Evolutionary conservation across 1,284 basidiomycete species (phyloP).

Genomic region (Exobasidium cylindrosporum): DNA sequence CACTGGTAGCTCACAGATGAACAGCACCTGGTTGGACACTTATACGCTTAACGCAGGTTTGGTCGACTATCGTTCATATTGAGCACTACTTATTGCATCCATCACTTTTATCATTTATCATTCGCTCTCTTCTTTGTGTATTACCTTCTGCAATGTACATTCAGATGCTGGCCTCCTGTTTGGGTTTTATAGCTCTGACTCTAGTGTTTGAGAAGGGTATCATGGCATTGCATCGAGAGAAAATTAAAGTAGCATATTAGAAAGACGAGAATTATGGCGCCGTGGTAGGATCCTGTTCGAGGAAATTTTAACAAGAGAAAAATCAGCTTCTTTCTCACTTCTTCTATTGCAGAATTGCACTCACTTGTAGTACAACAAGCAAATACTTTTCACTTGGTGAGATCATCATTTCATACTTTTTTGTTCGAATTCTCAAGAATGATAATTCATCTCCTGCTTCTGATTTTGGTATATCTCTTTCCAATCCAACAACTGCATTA

Average conservation of each 20-base stretch:
- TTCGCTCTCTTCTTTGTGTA: not conserved
- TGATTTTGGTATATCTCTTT: constrained; percentile 24
- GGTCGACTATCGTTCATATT: constrained; percentile 30
- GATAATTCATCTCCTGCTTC: constrained; percentile 40
- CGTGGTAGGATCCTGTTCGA: not conserved
- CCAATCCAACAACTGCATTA: constrained; percentile 24
- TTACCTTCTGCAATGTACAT: not conserved
- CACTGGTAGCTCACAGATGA: constrained; percentile 11
- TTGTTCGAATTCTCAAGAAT: constrained; percentile 45
- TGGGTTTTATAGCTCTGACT: not conserved
- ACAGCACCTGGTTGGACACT: constrained; percentile 29
- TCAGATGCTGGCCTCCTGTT: not conserved
- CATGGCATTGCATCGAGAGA: not conserved
- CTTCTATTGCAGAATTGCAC: too few species aligned
- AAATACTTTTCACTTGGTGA: constrained; percentile 52
- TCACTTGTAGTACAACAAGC: constrained; percentile 46
- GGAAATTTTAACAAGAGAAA: too few species aligned
- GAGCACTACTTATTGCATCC: not conserved
- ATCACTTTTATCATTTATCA: not conserved
- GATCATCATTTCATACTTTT: constrained; percentile 50
- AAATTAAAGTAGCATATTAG: too few species aligned
- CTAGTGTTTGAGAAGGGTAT: too few species aligned
- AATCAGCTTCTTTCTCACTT: not conserved
- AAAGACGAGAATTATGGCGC: not conserved
- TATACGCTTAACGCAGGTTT: constrained; percentile 39